Base-by-base conservation (phyloP, 169 alveolate genomes). In the Cryptosporidium parvum region DNA sequence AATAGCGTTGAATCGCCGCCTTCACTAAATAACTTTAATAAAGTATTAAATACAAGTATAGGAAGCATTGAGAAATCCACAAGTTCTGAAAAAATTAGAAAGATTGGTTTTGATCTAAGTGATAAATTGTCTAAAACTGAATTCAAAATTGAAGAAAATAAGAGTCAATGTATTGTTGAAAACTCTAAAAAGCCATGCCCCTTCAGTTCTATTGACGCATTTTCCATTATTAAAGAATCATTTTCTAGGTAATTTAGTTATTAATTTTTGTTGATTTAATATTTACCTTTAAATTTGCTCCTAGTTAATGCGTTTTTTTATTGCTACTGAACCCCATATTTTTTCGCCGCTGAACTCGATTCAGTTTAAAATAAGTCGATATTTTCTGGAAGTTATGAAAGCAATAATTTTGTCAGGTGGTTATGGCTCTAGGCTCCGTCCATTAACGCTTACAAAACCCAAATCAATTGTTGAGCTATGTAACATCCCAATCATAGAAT, bases 321-420 rank as follows among this genome's bases (percentile, higher is more conserved):
- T 21, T 59, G 5, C 5, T 0, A 3, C 16, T 59, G 69, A 3
- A 31, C 69, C 69, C 69, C 69, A 31, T 23, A 31, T 26, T 26
- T 59, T 1, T 23, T 31, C 69, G 18, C 69, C 37, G 69, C 33
- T 26, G 16, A 23, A 59, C 69, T 59, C 9, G 0, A n/a, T 31
- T 23, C 16, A 59, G 18, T 26, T 59, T 59, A 12, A n/a, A 59
- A 14, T 14, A 48, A 12, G 21, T 48, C 8, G n/a, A 59, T 59
- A 59, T 33, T 68, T 68, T 44, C 35, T n/a, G 1, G 31, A 39
- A 65, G 85, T 80, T 70, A 98, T 97, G 99, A 98, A 98, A 94
- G 99, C 99, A 16, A 93, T 98, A 33, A 96, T 98, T 58, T 93
- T 98, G 52, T 99, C 98, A 26, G 99, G 99, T 21, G 99, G 99